Base-by-base conservation (phyloP, 495 filamentous ascomycete species). In the Amphirosellinia nigrospora region DNA sequence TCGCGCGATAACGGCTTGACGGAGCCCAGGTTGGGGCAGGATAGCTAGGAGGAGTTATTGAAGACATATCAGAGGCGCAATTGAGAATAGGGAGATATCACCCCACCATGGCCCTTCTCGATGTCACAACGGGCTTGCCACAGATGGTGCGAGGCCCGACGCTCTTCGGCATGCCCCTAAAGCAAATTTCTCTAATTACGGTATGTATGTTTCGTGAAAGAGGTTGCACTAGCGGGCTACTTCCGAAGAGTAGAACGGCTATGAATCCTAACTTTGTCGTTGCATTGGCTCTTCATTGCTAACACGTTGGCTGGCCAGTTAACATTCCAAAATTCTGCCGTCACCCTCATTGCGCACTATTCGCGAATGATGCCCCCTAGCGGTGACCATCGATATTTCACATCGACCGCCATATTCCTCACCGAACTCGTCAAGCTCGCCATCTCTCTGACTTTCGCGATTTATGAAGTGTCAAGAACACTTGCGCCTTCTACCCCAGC, bases 321-420 rank as follows among this genome's bases (percentile, higher is more conserved):
- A 72, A 92, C 89, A 19, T 84, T 94, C 62, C 92, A 94, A 82
- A 93, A 93, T 75, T 94, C 92, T 6, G 89, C 87, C 5, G 82
- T 94, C 52, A 94, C 94, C 60, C 85, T 95, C 52, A 86, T 98
- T 46, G 89, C 94, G 83, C 95, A 97, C 82, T 98, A 98, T 77
- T 97, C 94, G 15, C 87, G 94, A 72, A 87, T 94, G 52, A 99
- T 99, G 96, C 91, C 93, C 7, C 85, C 89, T 23, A 87, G 89
- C 39, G 89, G 89, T 73, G 91, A 92, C 61, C 93, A 93, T 71
- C 90, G 94, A 77, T 99, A 97, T 80, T 90, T 94, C 70, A 89
- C 95, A 34, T 98, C 94, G 19, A 98, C 96, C 32, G 95, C 96
- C 16, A 95, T 99, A 23, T 92, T 99, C 75, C 82, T 98, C 50